Conservation (phyloP, 768 basidiomycete species). For the Fomitopsis serialis region DNA sequence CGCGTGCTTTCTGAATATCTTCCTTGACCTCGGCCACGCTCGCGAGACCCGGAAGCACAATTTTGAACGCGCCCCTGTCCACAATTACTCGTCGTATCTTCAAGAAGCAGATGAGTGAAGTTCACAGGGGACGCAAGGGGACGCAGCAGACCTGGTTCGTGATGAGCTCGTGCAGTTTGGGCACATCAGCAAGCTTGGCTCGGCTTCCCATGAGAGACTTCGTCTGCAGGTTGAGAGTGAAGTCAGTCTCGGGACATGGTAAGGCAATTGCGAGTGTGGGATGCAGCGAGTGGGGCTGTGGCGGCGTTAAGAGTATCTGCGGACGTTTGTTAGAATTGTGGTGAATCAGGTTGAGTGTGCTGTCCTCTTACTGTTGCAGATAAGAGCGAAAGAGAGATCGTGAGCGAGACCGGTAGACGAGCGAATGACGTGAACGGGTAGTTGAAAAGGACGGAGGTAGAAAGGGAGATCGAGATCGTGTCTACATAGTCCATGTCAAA, state of each 20-base stretch:
- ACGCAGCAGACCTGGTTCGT: conserved; percentile 66
- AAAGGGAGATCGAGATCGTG: conserved; percentile 75
- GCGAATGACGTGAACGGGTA: conserved; percentile 82
- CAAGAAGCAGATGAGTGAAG: conserved; percentile 2
- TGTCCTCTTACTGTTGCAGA: conserved; percentile 50
- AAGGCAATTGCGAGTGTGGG: conserved; percentile 69
- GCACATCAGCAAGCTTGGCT: conserved; percentile 96
- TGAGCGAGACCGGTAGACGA: conserved; percentile 75
- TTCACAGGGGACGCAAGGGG: conserved; percentile 37
- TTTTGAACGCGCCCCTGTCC: conserved; percentile 53
- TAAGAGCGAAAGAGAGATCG: conserved; percentile 72
- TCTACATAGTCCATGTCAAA: conserved; percentile 85
- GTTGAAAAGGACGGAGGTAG: conserved; percentile 78
- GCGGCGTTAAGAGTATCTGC: conserved; percentile 63
- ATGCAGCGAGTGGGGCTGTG: conserved; percentile 44
- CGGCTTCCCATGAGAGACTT: conserved; percentile 92
- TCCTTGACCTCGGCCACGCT: conserved; percentile 27
- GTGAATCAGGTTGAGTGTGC: too few species aligned
- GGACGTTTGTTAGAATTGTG: not conserved
- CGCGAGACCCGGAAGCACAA: conserved; percentile 62
- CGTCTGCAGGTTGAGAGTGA: conserved; percentile 80
- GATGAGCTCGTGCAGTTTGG: conserved; percentile 94
- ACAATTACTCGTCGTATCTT: conserved; percentile 26
- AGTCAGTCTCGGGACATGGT: conserved; percentile 56
- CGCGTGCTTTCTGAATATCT: conserved; percentile 25